These are phyloP conservation scores for Vigna trinervia DNA, from an alignment of 306 rosid species.

Conservation along the genomic window DNA sequence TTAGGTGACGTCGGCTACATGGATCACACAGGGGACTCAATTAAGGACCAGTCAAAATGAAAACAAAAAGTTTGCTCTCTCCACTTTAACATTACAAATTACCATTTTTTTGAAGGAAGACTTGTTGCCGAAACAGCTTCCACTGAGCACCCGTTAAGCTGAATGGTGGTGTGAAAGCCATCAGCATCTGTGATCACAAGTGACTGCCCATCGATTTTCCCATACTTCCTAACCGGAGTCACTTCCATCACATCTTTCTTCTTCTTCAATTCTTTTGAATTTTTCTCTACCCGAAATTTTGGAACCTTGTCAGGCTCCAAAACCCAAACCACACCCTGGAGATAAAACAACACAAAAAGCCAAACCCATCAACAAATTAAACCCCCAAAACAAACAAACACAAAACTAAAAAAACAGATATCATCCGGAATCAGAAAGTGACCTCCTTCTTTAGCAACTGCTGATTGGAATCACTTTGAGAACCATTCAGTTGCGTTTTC, in stretches of 20 bases:
- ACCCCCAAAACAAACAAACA: slow-evolving; percentile 12
- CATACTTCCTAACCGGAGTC: slow-evolving; percentile 69
- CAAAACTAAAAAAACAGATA: not conserved
- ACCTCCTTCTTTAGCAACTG: slow-evolving; percentile 77
- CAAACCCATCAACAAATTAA: slow-evolving; percentile 36
- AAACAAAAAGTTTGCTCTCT: slow-evolving; percentile 9
- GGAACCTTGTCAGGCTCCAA: slow-evolving; percentile 71
- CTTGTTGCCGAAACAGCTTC: slow-evolving; percentile 83
- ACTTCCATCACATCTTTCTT: slow-evolving; percentile 72
- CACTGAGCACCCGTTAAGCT: slow-evolving; percentile 65
- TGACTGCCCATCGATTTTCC: slow-evolving; percentile 57
- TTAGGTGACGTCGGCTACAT: not conserved
- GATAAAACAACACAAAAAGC: slow-evolving; percentile 8
- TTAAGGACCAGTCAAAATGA: not conserved
- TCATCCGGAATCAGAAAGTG: slow-evolving; percentile 10
- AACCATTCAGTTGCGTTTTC: not conserved
- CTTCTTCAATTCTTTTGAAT: slow-evolving; percentile 59
- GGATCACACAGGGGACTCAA: not conserved
- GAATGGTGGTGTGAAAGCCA: slow-evolving; percentile 57
- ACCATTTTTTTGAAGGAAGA: slow-evolving; percentile 87
- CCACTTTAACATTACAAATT: slow-evolving; percentile 27
- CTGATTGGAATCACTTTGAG: slow-evolving; percentile 48
- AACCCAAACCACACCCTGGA: slow-evolving; percentile 90
- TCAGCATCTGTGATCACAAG: slow-evolving; percentile 67
- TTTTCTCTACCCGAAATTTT: slow-evolving; percentile 55